Percentiles rank a stretch among this genome's conserved stretches.
Conservation (phyloP, 768 basidiomycete genomes). For the Termitomyces sp. region DNA sequence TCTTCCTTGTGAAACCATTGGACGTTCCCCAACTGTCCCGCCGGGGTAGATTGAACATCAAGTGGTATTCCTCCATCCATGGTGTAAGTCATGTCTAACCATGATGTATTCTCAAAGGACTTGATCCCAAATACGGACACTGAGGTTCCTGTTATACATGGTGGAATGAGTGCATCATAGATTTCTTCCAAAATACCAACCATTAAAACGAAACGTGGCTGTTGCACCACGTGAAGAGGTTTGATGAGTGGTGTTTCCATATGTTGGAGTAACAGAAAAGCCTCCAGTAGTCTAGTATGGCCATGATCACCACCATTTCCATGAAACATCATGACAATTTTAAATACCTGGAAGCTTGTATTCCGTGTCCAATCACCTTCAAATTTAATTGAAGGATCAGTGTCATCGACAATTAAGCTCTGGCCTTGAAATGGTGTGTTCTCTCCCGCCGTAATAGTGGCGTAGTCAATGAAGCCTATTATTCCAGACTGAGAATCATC, state of each 20-base stretch:
- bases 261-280: too few species aligned
- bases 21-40: not conserved
- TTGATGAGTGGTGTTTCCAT: not conserved
- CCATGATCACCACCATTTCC: too few species aligned
- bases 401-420: not conserved
- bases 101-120: not conserved
- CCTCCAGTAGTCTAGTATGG: too few species aligned
- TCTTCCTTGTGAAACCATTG: not conserved
- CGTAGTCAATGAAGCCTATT: not conserved
- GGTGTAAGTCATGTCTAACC: not conserved
- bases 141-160: not conserved
- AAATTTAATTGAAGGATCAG: not conserved
- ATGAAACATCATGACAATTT: too few species aligned
- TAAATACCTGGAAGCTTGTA: not conserved
- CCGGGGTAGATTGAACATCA: too few species aligned
- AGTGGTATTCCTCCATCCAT: not conserved
- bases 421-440: not conserved
- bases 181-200: not conserved
- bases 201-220: not conserved
- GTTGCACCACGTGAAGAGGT: not conserved
- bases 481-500: too few species aligned
- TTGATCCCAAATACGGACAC: not conserved
- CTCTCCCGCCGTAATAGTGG: not conserved
- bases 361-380: not conserved
- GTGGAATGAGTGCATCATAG: not conserved